A percentile compares a stretch with the other conserved stretches of the same genome.
phyloP scores from a whole-genome alignment of 2,329 filamentous ascomycete genomes.

The Paecilomyces dactylethromorphus region DNA sequence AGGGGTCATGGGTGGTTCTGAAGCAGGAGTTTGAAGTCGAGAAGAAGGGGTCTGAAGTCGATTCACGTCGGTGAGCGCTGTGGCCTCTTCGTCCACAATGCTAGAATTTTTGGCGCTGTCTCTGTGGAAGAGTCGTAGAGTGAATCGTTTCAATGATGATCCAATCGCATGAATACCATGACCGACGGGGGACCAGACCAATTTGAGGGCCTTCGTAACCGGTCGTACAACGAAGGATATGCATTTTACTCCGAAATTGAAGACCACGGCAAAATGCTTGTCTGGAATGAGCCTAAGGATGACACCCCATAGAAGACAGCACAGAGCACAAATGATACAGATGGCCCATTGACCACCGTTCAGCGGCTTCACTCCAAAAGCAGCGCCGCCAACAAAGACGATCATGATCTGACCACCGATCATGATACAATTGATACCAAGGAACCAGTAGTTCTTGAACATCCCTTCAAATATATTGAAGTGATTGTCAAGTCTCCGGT shows the following conservation, averaged over 20 bases:
- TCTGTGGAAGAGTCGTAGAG: slow-evolving; percentile 12
- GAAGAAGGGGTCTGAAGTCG: slow-evolving; percentile 10
- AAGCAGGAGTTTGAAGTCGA: neutral
- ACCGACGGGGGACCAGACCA: slow-evolving; percentile 23
- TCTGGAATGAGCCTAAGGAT: slow-evolving; percentile 80
- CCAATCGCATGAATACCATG: slow-evolving; percentile 15
- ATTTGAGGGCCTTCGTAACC: slow-evolving; percentile 20
- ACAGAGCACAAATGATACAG: slow-evolving; percentile 71
- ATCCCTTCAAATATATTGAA: slow-evolving; percentile 96
- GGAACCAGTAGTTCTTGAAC: slow-evolving; percentile 79
- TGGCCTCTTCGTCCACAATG: slow-evolving; percentile 12
- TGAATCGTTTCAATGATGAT: slow-evolving; percentile 18
- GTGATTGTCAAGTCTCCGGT: slow-evolving; percentile 85
- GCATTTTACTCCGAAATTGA: slow-evolving; percentile 46
- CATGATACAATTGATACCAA: slow-evolving; percentile 79
- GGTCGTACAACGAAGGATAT: slow-evolving; percentile 47
- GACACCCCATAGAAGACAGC: slow-evolving; percentile 81
- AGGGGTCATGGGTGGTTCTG: slow-evolving; percentile 10
- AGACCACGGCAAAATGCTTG: slow-evolving; percentile 32
- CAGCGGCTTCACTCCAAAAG: slow-evolving; percentile 69
- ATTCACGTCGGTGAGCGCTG: slow-evolving; percentile 5
- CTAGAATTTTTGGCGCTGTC: slow-evolving; percentile 3
- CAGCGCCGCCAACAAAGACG: slow-evolving; percentile 73
- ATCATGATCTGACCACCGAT: slow-evolving; percentile 85
- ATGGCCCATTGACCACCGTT: slow-evolving; percentile 78